Evolutionary conservation across 306 rosid species (phyloP).

Genomic region (Vicia villosa): DNA sequence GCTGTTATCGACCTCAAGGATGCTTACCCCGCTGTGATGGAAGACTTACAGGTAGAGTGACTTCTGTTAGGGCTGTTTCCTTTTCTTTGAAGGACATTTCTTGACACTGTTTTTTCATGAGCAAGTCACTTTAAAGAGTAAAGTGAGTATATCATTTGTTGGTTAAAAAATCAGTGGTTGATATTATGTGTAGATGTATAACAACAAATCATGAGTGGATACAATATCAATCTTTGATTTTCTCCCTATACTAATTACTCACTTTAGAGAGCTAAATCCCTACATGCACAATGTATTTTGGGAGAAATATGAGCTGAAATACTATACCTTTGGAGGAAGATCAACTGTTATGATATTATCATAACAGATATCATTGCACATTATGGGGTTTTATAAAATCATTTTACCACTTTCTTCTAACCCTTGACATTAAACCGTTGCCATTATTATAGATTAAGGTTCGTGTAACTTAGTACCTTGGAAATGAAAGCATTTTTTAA

Average conservation of each 20-base stretch:
- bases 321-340: not conserved
- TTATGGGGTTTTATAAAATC: slow-evolving; percentile 17
- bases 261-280: no score
- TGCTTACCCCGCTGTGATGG: slow-evolving; percentile 50
- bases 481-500: slow-evolving; percentile 18
- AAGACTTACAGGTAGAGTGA: slow-evolving; percentile 79
- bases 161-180: no score
- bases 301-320: not conserved
- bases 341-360: not conserved
- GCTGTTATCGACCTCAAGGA: slow-evolving; percentile 64
- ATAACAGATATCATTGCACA: not conserved
- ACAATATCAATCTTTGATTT: no score
- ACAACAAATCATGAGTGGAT: no score
- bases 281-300: not conserved
- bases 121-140: no score
- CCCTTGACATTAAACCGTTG: not conserved
- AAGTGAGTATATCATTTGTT: no score
- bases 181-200: no score
- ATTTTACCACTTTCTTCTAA: not conserved
- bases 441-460: slow-evolving; percentile 6
- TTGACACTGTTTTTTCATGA: not conserved
- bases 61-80: not conserved
- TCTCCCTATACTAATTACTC: no score
- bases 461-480: not conserved
- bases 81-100: slow-evolving; percentile 1